Evolutionary conservation across 2,329 filamentous ascomycete genomes (phyloP), one percentile per base, ranked within the genome.

Genomic region (Chaetomium olivaceum): DNA sequence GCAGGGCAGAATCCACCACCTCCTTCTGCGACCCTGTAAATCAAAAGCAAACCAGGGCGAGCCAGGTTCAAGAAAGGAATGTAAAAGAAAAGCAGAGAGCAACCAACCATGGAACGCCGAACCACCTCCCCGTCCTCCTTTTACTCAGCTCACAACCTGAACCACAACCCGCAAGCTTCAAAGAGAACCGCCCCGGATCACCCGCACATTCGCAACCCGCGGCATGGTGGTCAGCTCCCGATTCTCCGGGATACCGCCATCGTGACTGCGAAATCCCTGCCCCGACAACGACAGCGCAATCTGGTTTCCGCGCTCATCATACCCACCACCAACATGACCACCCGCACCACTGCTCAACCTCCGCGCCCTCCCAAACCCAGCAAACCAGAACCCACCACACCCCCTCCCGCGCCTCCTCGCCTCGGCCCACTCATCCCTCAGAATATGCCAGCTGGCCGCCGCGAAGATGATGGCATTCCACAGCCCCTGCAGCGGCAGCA

Each of bases 401-500:
- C 23, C 25, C 50, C 29, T 25, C 36, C 58, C 14, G 19, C 64
- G 9, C 1, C 52, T 14, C 51, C 43, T 33, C 29, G 70, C 0
- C 27, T 65, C 65, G 0, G 29, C 19, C 3, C 69, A 39, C 69
- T 77, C 76, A 9, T 74, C 74, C 6, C 43, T 64, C 19, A 82
- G 77, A 51, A 77, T 69, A 0, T 25, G 58, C 78, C 80, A 83
- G 69, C 82, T 91, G 1, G 90, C 91, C 5, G 85, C 84, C 66
- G 90, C 85, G 77, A 93, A 94, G 63, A 95, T 91, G 61, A 91
- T 79, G 33, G 87, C 85, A 73, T 94, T 94, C 90, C 91, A 93
- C 36, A 92, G 85, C 0, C 91, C 91, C 75, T 94, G 91, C 1
- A 92, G 80, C 0, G 91, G 91, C 4, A 94, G 80, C 0, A 93